phyloP scores from a whole-genome alignment of 768 basidiomycete species.

The Boletellus ananas region DNA sequence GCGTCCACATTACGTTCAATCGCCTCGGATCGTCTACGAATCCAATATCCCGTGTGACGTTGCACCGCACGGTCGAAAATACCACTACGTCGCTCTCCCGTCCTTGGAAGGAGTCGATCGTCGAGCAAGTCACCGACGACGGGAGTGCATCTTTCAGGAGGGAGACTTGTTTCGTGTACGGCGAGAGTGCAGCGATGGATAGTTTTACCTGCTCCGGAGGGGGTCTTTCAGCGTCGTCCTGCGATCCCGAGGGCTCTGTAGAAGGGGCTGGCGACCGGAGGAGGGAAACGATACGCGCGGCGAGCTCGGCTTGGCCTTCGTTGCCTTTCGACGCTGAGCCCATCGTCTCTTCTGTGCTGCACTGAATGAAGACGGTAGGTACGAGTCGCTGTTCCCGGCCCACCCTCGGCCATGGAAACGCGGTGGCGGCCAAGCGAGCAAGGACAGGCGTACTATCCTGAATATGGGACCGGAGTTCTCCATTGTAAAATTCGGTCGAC shows the following conservation, averaged over 20 bases:
- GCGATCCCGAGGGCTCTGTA: not conserved
- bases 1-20: constrained; percentile 65
- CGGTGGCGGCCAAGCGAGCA: constrained; percentile 33
- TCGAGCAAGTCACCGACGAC: constrained; percentile 19
- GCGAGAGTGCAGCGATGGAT: constrained; percentile 39
- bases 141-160: constrained; percentile 40
- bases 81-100: constrained; percentile 65
- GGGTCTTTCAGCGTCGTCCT: not conserved
- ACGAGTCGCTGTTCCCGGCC: constrained; percentile 28
- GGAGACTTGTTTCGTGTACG: constrained; percentile 55
- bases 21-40: constrained; percentile 61
- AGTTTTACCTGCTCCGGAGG: not conserved
- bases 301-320: constrained; percentile 51
- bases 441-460: constrained; percentile 35
- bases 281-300: constrained; percentile 44
- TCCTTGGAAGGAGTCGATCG: constrained; percentile 54
- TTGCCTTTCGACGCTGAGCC: constrained; percentile 61
- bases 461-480: constrained; percentile 46
- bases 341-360: constrained; percentile 54
- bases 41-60: constrained; percentile 56
- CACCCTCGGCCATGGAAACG: constrained; percentile 56
- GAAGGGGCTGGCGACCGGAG: constrained; percentile 22
- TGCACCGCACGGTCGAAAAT: constrained; percentile 62
- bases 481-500: constrained; percentile 60
- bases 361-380: constrained; percentile 58